Evolutionary conservation across 2,329 filamentous ascomycete species (phyloP).

Genomic region (Ophiocordyceps camponoti-rufipedis): DNA sequence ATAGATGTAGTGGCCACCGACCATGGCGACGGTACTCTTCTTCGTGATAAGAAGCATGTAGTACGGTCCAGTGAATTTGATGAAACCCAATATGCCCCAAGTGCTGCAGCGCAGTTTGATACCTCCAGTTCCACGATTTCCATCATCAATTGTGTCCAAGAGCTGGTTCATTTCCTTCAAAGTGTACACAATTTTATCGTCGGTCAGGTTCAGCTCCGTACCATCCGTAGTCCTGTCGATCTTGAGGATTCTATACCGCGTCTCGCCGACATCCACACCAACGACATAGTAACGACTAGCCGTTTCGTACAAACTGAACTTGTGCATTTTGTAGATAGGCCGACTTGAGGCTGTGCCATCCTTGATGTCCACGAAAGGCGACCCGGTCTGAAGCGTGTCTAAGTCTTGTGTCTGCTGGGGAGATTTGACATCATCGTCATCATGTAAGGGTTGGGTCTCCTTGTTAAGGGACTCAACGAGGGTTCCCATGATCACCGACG

Average conservation of each 20-base stretch:
- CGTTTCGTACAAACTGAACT: conserved; percentile 95
- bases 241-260: conserved; percentile 77
- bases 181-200: conserved; percentile 90
- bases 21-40: conserved; percentile 85
- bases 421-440: no score
- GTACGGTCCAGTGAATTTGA: conserved; percentile 85
- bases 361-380: background rate
- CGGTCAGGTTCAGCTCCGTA: conserved; percentile 61
- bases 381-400: no score
- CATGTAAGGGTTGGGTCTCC: no score
- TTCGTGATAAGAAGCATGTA: conserved; percentile 98
- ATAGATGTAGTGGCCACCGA: conserved; percentile 91
- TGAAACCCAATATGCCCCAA: conserved; percentile 90
- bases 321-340: conserved; percentile 58
- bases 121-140: conserved; percentile 78
- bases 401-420: no score
- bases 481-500: no score
- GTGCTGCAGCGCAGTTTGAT: conserved; percentile 77
- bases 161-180: conserved; percentile 84
- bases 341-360: background rate
- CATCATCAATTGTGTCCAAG: conserved; percentile 87
- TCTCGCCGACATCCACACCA: conserved; percentile 78
- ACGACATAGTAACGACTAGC: conserved; percentile 87
- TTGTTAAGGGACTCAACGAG: no score
- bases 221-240: conserved; percentile 77